phyloP scores from a whole-genome alignment of 768 basidiomycete species.

The Naganishia randhawae region DNA sequence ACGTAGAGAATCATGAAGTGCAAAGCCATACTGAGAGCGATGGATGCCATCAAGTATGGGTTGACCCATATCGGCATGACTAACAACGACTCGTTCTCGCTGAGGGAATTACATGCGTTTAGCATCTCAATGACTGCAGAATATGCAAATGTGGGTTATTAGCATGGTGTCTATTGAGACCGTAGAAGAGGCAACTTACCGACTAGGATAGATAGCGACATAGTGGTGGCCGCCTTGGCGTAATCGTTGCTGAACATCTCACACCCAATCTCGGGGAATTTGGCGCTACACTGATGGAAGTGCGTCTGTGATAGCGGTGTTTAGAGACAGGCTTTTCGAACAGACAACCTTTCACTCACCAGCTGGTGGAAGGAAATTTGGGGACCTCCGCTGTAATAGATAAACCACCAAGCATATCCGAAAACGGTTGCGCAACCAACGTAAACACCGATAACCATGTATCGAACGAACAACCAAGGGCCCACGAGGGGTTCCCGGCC shows the following conservation, averaged over 20 bases:
- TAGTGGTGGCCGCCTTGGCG: slow-evolving; percentile 83
- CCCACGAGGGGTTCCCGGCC: slow-evolving; percentile 86
- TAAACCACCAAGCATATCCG: slow-evolving; percentile 99
- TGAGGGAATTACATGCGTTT: slow-evolving; percentile 70
- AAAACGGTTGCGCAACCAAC: slow-evolving; percentile 93
- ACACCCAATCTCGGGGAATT: slow-evolving; percentile 89
- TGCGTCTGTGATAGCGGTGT: slow-evolving; percentile 64
- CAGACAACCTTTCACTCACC: slow-evolving; percentile 56
- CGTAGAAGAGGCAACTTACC: slow-evolving; percentile 44
- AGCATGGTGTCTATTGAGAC: neutral
- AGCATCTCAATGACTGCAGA: slow-evolving; percentile 48
- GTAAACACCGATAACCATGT: slow-evolving; percentile 86
- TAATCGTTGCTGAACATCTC: slow-evolving; percentile 89
- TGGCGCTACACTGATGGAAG: slow-evolving; percentile 82
- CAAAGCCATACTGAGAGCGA: slow-evolving; percentile 82
- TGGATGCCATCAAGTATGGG: slow-evolving; percentile 82
- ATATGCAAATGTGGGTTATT: neutral
- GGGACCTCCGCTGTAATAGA: slow-evolving; percentile 82
- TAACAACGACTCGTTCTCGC: slow-evolving; percentile 91
- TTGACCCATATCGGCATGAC: slow-evolving; percentile 91
- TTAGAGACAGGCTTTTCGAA: neutral
- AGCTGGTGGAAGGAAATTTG: slow-evolving; percentile 90
- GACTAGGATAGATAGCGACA: slow-evolving; percentile 93
- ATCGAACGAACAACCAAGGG: slow-evolving; percentile 92
- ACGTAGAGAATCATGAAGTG: slow-evolving; percentile 96